Percentiles rank a stretch among this genome's conserved stretches.
These are phyloP conservation scores for Salvia miltiorrhiza DNA, from an alignment of 257 asterid species.

Conservation along the genomic window DNA sequence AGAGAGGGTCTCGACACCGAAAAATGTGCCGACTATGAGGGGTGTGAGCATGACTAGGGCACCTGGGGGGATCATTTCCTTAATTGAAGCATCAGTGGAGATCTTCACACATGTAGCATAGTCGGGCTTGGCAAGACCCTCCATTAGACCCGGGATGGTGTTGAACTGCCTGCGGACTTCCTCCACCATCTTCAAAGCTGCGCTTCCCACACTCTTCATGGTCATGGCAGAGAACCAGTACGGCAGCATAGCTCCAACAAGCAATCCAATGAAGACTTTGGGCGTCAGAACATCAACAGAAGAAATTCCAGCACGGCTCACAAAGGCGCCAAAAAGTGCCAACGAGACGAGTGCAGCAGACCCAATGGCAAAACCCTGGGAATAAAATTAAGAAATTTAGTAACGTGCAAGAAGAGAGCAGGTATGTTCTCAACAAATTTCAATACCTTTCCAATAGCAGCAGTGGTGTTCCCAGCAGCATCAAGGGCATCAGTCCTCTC, in stretches of 20 bases:
- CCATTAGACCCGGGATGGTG: slow-evolving; percentile 86
- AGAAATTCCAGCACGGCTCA: slow-evolving; percentile 71
- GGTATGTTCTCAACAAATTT: too few relatives aligned
- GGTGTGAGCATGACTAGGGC: slow-evolving; percentile 96
- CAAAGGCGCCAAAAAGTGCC: slow-evolving; percentile 88
- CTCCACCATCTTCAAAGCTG: slow-evolving; percentile 92
- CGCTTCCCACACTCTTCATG: slow-evolving; percentile 93
- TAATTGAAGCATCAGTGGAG: slow-evolving; percentile 83
- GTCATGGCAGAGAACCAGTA: slow-evolving; percentile 98
- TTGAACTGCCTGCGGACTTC: slow-evolving; percentile 89
- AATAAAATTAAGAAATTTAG: neutral
- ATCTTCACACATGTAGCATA: slow-evolving; percentile 87
- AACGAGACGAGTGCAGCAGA: slow-evolving; percentile 90
- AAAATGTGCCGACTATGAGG: slow-evolving; percentile 68
- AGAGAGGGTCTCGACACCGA: slow-evolving; percentile 93
- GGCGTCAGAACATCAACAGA: slow-evolving; percentile 84
- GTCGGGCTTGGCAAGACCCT: slow-evolving; percentile 74
- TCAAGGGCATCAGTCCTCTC: slow-evolving; percentile 97
- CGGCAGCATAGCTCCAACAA: slow-evolving; percentile 93
- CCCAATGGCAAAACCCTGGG: slow-evolving; percentile 87
- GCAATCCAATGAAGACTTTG: slow-evolving; percentile 73
- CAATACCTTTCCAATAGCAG: slow-evolving; percentile 89
- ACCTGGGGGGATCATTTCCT: slow-evolving; percentile 94
- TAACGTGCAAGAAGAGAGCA: too few relatives aligned
- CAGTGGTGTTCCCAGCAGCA: slow-evolving; percentile 97